Base-by-base conservation (phyloP, 2,329 filamentous ascomycete genomes). In the Chrysoporthe puriensis region DNA sequence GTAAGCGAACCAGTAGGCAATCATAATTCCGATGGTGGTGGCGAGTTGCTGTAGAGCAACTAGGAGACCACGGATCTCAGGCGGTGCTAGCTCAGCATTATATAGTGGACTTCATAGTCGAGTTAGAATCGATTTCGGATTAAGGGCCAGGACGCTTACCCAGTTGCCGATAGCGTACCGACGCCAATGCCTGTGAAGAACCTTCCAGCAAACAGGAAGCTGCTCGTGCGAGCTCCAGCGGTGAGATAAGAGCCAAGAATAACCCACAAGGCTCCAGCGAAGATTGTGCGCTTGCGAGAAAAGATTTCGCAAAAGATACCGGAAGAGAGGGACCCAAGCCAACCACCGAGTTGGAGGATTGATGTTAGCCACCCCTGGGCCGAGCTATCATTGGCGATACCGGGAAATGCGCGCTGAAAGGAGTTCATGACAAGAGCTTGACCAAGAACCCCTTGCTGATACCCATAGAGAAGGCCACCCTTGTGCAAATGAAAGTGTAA, bases 391-490 rank as follows among this genome's bases (percentile, higher is more conserved):
- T 73, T 63, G 44, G 75, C 72, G 36, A 78, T 73, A 5, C 70
- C 68, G 3, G 76, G 77, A 67, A 79, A 79, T 60, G 75, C 74
- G 48, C 73, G 70, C 14, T 70, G 72, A 67, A 79, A 79, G 8
- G 73, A 70, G 6, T 73, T 73, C 79, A 80, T 81, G 62, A 79
- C 78, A 18, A 80, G 72, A 18, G 77, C 76, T 68, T 79, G 77
- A 32, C 78, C 77, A 0, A 81, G 72, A 1, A 81, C 78, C 61
- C 79, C 79, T 72, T 80, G 79, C 62, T 81, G 76, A 69, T 81
- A 80, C 61, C 79, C 79, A 75, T 78, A 80, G 64, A 77, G 75
- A 46, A 80, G 76, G 54, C 79, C 78, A 69, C 78, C 58, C 58
- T 61, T 40, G 36, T 40, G 36, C 6, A 9, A 6, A 6, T 40